A percentile compares a stretch with the other conserved stretches of the same genome.
Conservation (phyloP, 2,329 filamentous ascomycete species). For the Sclerotinia glacialis region DNA sequence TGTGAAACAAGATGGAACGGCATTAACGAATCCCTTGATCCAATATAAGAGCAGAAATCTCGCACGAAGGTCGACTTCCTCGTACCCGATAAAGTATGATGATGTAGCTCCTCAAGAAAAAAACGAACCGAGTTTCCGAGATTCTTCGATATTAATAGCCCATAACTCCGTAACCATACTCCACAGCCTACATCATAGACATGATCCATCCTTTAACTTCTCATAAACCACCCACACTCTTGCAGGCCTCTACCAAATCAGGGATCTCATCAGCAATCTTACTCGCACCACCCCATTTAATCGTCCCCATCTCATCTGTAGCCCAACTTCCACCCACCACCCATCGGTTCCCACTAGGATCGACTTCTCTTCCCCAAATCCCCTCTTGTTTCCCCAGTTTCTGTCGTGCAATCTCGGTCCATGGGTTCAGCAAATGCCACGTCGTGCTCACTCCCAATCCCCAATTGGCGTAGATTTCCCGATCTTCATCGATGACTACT, state of each 20-base stretch:
- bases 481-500: slow-evolving; percentile 59
- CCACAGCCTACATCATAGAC: not conserved
- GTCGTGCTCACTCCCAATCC: slow-evolving; percentile 61
- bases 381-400: slow-evolving; percentile 60
- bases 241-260: slow-evolving; percentile 50
- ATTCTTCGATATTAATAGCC: not conserved
- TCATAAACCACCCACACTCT: slow-evolving; percentile 24
- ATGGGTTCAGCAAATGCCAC: slow-evolving; percentile 62
- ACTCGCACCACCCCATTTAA: slow-evolving; percentile 53
- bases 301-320: slow-evolving; percentile 42
- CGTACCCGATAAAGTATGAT: not conserved
- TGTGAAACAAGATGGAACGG: slow-evolving; percentile 1
- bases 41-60: not conserved
- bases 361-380: slow-evolving; percentile 59
- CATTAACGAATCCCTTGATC: not conserved
- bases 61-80: not conserved
- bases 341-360: slow-evolving; percentile 66
- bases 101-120: not conserved
- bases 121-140: not conserved
- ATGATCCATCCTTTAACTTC: not conserved
- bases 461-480: slow-evolving; percentile 63
- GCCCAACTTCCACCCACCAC: slow-evolving; percentile 59
- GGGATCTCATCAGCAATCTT: slow-evolving; percentile 53
- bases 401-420: slow-evolving; percentile 54
- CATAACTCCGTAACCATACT: not conserved